Conservation (phyloP, 163 green algal genomes). For the Trebouxia gelatinosa region DNA sequence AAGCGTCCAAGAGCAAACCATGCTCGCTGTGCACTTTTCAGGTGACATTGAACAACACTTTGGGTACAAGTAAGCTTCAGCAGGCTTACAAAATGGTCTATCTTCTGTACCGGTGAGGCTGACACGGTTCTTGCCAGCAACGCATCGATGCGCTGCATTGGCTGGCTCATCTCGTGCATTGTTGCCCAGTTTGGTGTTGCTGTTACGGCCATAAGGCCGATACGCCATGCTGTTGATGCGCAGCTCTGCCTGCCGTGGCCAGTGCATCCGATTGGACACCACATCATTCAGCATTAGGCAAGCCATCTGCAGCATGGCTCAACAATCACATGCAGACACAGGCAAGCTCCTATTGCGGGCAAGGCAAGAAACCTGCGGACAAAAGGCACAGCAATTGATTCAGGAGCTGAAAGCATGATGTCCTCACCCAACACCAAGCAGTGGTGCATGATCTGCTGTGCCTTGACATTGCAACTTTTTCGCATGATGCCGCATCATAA, state of each 20-base stretch:
- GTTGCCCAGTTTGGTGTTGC: conserved; percentile 59
- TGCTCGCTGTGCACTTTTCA: too few species aligned
- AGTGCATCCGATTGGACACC: conserved; percentile 71
- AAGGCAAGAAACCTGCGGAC: neutral
- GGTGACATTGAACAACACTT: too few species aligned
- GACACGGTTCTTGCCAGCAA: conserved; percentile 40
- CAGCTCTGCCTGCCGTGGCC: conserved; percentile 61
- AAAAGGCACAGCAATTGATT: neutral
- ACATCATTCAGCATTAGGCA: conserved; percentile 70
- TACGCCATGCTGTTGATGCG: conserved; percentile 56
- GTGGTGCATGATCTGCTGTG: neutral
- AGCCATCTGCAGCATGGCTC: conserved; percentile 35
- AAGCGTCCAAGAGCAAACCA: too few species aligned
- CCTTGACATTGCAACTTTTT: neutral
- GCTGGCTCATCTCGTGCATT: conserved; percentile 73
- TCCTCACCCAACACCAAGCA: neutral
- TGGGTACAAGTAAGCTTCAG: too few species aligned
- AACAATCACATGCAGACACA: too few species aligned
- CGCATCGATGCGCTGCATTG: conserved; percentile 43
- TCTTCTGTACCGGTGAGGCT: conserved; percentile 27
- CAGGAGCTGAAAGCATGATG: neutral
- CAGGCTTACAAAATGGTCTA: conserved; percentile 21
- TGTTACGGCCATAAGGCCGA: conserved; percentile 46
- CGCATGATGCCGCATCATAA: neutral
- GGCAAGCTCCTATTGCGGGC: too few species aligned